phyloP scores from a whole-genome alignment of 306 rosid genomes.

The Acacia acuminata region DNA sequence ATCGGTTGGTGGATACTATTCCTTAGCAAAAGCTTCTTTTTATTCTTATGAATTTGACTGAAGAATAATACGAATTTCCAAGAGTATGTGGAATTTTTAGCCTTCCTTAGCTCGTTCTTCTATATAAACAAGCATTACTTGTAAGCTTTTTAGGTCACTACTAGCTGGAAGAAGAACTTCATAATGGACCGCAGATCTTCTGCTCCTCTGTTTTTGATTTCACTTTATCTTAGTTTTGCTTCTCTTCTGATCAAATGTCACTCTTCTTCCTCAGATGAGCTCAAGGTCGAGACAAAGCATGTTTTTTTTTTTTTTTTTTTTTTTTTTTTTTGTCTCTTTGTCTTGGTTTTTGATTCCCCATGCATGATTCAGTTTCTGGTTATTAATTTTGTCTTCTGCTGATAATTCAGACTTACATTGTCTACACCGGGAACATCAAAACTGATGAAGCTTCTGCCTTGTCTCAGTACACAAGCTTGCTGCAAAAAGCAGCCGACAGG shows the following conservation, averaged over 20 bases:
- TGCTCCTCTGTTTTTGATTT: constrained; percentile 2
- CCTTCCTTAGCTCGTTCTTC: not conserved
- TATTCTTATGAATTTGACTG: not conserved
- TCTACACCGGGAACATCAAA: not conserved
- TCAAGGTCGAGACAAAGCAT: constrained; percentile 18
- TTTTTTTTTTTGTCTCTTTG: not conserved
- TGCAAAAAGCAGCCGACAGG: constrained; percentile 41
- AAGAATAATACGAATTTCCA: not conserved
- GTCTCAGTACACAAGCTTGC: not conserved
- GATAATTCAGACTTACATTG: not conserved
- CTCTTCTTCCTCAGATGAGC: constrained; percentile 26
- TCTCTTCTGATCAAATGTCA: constrained; percentile 12
- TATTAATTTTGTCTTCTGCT: not conserved
- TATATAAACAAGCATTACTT: constrained; percentile 12
- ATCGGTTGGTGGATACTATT: constrained; percentile 11
- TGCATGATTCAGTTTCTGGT: not conserved
- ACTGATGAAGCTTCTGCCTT: not conserved
- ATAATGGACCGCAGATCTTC: constrained; percentile 22
- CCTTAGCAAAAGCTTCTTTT: not conserved
- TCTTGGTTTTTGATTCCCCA: constrained; percentile 5
- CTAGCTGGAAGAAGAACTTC: not conserved
- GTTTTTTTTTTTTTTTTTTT: not conserved
- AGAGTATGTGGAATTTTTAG: not conserved
- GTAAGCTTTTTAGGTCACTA: not conserved
- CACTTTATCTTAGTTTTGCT: constrained; percentile 16